Conservation (phyloP, 352 stramenopile species). For the Phytopythium ostracodes region DNA sequence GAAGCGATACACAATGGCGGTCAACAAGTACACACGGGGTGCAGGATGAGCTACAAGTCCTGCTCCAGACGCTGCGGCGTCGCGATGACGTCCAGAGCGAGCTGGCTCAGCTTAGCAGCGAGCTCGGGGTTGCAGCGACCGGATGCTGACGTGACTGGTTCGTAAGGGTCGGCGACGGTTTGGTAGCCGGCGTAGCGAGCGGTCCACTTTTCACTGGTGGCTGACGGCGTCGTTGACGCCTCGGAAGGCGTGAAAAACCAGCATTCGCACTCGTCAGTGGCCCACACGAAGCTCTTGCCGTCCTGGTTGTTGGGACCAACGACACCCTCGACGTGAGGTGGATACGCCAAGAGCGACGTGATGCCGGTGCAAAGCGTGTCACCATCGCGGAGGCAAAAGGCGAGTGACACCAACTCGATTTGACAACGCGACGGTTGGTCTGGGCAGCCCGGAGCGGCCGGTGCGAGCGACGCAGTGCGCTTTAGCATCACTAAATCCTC, state of each 20-base stretch:
- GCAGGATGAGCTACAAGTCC: neutral
- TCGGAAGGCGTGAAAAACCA: neutral
- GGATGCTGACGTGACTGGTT: neutral
- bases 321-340: neutral
- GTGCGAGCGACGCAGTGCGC: neutral
- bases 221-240: neutral
- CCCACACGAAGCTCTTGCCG: neutral
- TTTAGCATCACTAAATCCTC: neutral
- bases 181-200: neutral
- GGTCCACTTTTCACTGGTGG: neutral
- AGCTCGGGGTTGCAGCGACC: neutral
- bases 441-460: neutral
- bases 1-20: neutral
- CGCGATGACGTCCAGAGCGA: neutral
- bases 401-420: constrained; percentile 1
- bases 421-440: neutral
- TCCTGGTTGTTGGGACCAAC: neutral
- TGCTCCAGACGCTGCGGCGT: neutral
- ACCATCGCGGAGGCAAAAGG: neutral
- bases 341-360: neutral
- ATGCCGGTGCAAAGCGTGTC: neutral
- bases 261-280: neutral
- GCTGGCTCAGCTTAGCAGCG: neutral
- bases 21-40: neutral
- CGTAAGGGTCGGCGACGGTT: neutral